Base-by-base conservation (phyloP, 2,329 filamentous ascomycete genomes). In the Claviceps fusiformis region DNA sequence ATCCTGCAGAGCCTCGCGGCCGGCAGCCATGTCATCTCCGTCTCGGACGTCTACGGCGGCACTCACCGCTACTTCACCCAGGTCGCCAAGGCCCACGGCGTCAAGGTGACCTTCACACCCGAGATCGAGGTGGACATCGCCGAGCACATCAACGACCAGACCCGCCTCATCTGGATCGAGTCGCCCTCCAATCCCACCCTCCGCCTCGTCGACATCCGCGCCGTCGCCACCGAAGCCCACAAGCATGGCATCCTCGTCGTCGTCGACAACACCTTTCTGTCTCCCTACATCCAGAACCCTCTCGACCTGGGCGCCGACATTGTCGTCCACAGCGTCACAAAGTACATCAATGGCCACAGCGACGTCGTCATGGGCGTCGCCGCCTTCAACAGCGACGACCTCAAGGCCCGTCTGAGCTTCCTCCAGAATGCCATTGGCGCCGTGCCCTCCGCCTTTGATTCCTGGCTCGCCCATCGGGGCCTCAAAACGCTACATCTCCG, bases 11-110 rank as follows among this genome's bases (percentile, higher is more conserved):
- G 88, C 62, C 81, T 98, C 56, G 90, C 92, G 29, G 79, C 87
- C 13, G 91, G 90, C 59, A 93, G 89, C 50, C 93, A 98, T 73
- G 89, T 98, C 65, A 85, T 98, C 64, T 96, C 90, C 58, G 89
- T 98, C 50, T 95, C 90, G 49, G 93, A 98, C 70, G 91, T 98
- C 64, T 98, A 98, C 71, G 93, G 93, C 63, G 93, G 93, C 63
- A 98, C 93, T 46, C 93, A 98, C 75, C 82, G 93, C 65, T 98
- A 98, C 77, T 98, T 98, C 77, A 98, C 93, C 61, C 91, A 96
- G 74, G 93, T 97, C 52, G 93, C 93, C 56, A 84, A 89, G 65
- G 90, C 93, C 31, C 93, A 98, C 71, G 89, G 92, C 64, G 89
- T 98, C 54, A 83, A 87, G 63, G 93, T 97, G 59, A 95, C 92